A percentile compares a stretch with the other conserved stretches of the same genome.
phyloP scores from a whole-genome alignment of 768 basidiomycete species.

The Auriscalpium orientale region DNA sequence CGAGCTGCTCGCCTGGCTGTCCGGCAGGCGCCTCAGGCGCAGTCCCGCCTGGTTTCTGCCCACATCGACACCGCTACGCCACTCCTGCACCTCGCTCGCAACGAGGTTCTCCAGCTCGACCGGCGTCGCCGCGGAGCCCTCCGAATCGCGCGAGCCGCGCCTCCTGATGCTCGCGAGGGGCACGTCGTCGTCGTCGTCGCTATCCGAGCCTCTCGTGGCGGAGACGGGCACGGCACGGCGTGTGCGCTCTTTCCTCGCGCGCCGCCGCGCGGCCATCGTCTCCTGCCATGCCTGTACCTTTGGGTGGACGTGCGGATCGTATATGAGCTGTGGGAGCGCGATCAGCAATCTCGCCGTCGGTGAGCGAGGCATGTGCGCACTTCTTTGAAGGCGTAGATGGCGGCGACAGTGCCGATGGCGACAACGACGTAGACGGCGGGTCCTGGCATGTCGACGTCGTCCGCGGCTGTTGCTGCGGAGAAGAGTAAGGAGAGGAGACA shows the following conservation, averaged over 20 bases:
- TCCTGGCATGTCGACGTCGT: slow-evolving; percentile 7
- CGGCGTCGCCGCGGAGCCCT: not conserved
- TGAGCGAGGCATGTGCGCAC: not conserved
- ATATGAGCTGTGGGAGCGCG: slow-evolving; percentile 9
- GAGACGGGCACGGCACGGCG: slow-evolving; percentile 2
- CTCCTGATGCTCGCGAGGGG: not conserved
- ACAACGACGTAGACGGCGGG: slow-evolving; percentile 13
- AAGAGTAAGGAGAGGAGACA: not conserved
- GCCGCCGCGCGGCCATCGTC: not conserved
- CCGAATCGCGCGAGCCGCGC: not conserved
- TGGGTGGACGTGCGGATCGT: slow-evolving; percentile 14
- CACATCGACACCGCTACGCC: slow-evolving; percentile 1
- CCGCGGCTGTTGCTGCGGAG: not conserved
- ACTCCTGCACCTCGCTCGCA: slow-evolving; percentile 6
- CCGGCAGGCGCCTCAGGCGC: not conserved
- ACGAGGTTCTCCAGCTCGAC: slow-evolving; percentile 10
- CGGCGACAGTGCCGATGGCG: slow-evolving; percentile 9
- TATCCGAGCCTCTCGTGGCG: not conserved
- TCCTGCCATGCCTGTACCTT: slow-evolving; percentile 8
- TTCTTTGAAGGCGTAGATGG: slow-evolving; percentile 11
- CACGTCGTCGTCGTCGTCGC: not conserved
- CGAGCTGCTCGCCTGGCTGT: not conserved
- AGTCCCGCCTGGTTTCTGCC: slow-evolving; percentile 7
- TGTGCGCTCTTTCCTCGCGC: not conserved
- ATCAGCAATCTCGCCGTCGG: not conserved